Evolutionary conservation across 768 basidiomycete species (phyloP).

Genomic region (Ramaria rubella): DNA sequence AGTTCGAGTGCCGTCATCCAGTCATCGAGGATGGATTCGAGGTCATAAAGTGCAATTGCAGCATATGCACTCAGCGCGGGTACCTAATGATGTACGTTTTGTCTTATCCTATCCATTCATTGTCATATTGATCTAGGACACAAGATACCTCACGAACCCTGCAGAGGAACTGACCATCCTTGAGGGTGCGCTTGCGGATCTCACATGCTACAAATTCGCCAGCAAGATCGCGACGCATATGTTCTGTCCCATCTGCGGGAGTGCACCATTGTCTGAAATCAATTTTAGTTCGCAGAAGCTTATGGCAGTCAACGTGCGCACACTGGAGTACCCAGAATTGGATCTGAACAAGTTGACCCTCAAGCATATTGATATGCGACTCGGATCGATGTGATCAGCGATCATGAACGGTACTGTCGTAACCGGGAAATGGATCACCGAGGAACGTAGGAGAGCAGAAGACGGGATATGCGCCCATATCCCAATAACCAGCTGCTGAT

Average conservation of each 20-base stretch:
- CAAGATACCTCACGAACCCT: background rate
- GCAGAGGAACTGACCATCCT: background rate
- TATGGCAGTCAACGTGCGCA: background rate
- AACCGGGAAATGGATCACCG: too few relatives aligned
- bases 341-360: background rate
- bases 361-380: background rate
- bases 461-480: too few relatives aligned
- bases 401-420: too few relatives aligned
- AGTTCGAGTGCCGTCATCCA: slow-evolving; percentile 6
- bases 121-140: background rate
- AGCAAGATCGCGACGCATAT: background rate
- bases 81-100: background rate
- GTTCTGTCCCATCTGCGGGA: slow-evolving; percentile 1
- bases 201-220: background rate
- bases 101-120: background rate
- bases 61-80: background rate
- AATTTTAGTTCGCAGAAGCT: background rate
- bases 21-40: slow-evolving; percentile 5
- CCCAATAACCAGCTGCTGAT: too few relatives aligned
- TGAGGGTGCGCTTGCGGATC: background rate
- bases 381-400: too few relatives aligned
- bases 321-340: background rate
- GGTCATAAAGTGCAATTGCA: slow-evolving; percentile 5
- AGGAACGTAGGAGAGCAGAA: too few relatives aligned
- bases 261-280: background rate